Percentiles rank a stretch among this genome's conserved stretches.
Conservation (phyloP, 2,329 filamentous ascomycete genomes). For the Penicillium verrucosum region DNA sequence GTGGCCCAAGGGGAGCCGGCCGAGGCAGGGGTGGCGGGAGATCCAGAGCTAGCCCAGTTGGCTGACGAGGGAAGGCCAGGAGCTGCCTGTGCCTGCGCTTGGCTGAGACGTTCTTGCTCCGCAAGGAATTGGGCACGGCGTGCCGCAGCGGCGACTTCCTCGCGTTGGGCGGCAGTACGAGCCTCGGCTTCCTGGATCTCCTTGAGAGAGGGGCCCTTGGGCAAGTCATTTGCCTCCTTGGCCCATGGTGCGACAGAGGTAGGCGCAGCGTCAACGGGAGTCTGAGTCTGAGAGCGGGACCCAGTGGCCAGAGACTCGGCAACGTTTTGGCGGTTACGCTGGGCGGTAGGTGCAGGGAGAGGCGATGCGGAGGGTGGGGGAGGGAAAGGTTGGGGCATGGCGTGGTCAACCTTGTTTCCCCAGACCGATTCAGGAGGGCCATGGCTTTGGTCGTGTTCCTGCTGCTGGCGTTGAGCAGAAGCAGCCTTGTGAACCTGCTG, state of each 20-base stretch:
- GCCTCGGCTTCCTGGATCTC: constrained; percentile 97
- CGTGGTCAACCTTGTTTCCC: constrained; percentile 56
- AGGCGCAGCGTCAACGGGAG: constrained; percentile 63
- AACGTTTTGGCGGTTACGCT: constrained; percentile 77
- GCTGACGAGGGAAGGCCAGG: constrained; percentile 82
- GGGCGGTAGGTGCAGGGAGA: constrained; percentile 82
- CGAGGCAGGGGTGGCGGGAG: constrained; percentile 62
- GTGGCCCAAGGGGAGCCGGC: constrained; percentile 53
- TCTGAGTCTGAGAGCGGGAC: constrained; percentile 71
- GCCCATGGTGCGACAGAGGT: constrained; percentile 92
- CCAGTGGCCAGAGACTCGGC: constrained; percentile 68
- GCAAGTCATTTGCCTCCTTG: constrained; percentile 68
- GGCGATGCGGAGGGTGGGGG: constrained; percentile 74
- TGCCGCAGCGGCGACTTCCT: constrained; percentile 73
- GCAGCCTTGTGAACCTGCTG: constrained; percentile 79
- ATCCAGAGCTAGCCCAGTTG: constrained; percentile 77
- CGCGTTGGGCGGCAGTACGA: constrained; percentile 83
- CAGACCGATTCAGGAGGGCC: constrained; percentile 52
- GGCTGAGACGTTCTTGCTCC: constrained; percentile 71
- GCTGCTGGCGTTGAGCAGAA: constrained; percentile 41
- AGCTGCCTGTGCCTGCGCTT: constrained; percentile 60
- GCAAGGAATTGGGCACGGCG: constrained; percentile 65
- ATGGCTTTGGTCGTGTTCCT: constrained; percentile 36
- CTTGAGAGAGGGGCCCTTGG: constrained; percentile 86
- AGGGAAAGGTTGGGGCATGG: constrained; percentile 66